Evolutionary conservation across 768 basidiomycete species (phyloP).

Genomic region (Fistulinella prunicolor): DNA sequence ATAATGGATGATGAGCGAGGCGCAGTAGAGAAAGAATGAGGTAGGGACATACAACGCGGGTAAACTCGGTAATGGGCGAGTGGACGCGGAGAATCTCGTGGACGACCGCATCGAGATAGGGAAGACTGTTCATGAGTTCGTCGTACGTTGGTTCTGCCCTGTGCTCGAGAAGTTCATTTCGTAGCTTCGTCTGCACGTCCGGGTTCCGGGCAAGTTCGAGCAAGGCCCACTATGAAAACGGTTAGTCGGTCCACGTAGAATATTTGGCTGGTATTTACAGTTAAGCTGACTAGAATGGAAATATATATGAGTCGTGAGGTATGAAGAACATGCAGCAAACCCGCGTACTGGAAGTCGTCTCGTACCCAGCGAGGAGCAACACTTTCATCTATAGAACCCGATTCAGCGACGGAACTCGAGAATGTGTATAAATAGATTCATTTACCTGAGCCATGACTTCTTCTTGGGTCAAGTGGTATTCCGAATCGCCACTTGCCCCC

Average conservation of each 20-base stretch:
- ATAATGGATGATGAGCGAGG: too few relatives aligned
- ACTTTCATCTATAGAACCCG: slow-evolving; percentile 15
- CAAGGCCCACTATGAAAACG: not conserved
- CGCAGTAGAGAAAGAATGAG: not conserved
- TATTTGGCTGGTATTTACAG: not conserved
- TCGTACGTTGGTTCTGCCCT: not conserved
- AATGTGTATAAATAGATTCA: not conserved
- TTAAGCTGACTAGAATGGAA: not conserved
- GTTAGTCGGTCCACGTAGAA: not conserved
- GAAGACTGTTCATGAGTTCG: not conserved
- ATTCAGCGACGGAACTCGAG: slow-evolving; percentile 13
- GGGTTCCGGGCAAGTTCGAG: not conserved
- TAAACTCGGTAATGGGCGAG: not conserved
- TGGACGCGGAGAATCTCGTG: slow-evolving; percentile 28
- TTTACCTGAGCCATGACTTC: not conserved
- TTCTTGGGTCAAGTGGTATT: not conserved
- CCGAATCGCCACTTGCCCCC: not conserved
- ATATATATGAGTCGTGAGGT: not conserved
- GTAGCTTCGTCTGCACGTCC: not conserved
- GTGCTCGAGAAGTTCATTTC: not conserved
- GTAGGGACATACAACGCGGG: not conserved
- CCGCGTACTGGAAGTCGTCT: not conserved
- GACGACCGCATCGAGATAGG: slow-evolving; percentile 32
- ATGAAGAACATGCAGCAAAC: not conserved
- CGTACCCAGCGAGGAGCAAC: not conserved